These are phyloP conservation scores for Metarhizium album DNA, from an alignment of 2,329 filamentous ascomycete species.

Conservation along the genomic window DNA sequence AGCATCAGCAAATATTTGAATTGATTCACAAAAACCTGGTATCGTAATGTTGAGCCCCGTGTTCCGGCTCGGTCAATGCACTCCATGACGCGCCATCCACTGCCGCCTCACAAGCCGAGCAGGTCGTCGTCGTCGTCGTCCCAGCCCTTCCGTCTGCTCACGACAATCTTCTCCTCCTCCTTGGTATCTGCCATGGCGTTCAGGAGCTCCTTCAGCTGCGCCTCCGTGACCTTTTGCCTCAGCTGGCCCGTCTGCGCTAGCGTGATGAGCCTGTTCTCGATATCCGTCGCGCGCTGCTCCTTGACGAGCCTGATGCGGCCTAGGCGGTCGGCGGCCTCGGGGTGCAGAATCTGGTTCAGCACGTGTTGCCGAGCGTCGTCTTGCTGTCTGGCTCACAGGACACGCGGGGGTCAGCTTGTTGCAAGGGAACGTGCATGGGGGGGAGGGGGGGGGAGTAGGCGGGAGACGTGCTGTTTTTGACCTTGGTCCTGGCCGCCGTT, in stretches of 20 bases:
- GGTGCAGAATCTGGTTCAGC: conserved; percentile 86
- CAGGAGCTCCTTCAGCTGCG: conserved; percentile 85
- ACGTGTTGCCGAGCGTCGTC: conserved; percentile 66
- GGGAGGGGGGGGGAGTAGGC: neutral
- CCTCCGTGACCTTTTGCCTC: conserved; percentile 77
- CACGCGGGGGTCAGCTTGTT: no score
- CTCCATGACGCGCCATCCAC: no score
- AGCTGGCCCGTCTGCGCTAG: conserved; percentile 83
- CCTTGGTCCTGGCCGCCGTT: conserved; percentile 42
- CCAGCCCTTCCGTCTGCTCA: conserved; percentile 70
- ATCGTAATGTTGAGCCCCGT: neutral
- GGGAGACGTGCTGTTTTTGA: conserved; percentile 33
- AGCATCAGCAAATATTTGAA: no score
- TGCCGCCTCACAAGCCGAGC: conserved; percentile 42
- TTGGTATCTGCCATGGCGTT: conserved; percentile 72
- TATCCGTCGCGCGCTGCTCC: conserved; percentile 75
- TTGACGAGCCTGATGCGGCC: conserved; percentile 94
- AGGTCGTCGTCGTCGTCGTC: conserved; percentile 79
- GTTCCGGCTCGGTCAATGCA: neutral
- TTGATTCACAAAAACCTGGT: neutral
- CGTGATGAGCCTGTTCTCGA: conserved; percentile 89
- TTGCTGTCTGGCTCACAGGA: conserved; percentile 27
- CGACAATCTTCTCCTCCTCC: conserved; percentile 76
- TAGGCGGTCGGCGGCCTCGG: conserved; percentile 84
- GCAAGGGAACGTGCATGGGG: no score